phyloP scores from a whole-genome alignment of 306 rosid genomes.

The Malus sylvestris region DNA sequence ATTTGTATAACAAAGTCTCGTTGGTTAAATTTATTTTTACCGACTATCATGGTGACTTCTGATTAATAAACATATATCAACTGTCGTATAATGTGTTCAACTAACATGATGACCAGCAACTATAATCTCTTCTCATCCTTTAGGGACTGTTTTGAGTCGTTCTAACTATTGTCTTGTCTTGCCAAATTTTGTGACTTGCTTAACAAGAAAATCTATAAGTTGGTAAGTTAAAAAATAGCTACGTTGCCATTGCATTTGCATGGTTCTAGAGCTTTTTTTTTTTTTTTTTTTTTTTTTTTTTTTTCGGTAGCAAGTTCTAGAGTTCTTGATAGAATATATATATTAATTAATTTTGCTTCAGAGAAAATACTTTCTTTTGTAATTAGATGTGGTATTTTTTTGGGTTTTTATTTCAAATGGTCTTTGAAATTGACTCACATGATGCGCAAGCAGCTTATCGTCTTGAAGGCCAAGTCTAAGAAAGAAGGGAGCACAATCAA shows the following conservation, averaged over 20 bases:
- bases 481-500: constrained; percentile 38
- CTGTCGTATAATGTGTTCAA: neutral
- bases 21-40: neutral
- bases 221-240: neutral
- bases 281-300: neutral
- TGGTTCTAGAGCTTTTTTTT: neutral
- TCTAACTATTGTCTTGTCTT: neutral
- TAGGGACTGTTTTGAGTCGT: neutral
- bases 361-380: too few relatives aligned
- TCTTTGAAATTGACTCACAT: neutral
- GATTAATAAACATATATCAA: neutral
- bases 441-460: constrained; percentile 34
- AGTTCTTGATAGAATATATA: too few relatives aligned
- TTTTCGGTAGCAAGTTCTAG: neutral
- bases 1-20: neutral
- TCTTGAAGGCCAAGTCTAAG: constrained; percentile 47
- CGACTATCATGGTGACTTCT: too few relatives aligned
- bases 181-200: neutral
- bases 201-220: neutral
- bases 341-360: too few relatives aligned
- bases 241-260: neutral
- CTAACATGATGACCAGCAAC: neutral
- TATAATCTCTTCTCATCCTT: too few relatives aligned
- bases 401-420: too few relatives aligned
- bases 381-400: too few relatives aligned